phyloP scores from a whole-genome alignment of 352 stramenopile species.

The Vaucheria bursata region DNA sequence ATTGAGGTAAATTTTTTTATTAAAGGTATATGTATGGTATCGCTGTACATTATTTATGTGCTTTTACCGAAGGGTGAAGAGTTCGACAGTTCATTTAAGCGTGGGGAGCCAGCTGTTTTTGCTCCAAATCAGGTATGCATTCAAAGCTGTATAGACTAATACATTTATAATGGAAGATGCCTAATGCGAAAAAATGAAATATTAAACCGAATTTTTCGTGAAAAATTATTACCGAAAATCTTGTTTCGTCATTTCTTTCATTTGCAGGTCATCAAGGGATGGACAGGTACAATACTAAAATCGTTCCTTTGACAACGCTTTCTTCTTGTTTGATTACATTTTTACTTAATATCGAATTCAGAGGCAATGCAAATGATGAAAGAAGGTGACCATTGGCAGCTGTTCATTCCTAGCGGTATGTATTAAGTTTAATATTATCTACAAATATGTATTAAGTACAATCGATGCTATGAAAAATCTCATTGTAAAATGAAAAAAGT shows the following conservation, averaged over 20 bases:
- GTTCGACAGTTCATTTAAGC: conserved; percentile 91
- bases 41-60: background rate
- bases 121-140: conserved; percentile 76
- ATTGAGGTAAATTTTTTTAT: conserved; percentile 2
- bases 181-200: background rate
- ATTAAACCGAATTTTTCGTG: background rate
- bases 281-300: conserved; percentile 53
- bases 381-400: conserved; percentile 61
- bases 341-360: background rate
- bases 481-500: too few species aligned
- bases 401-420: conserved; percentile 69
- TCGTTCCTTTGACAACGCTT: background rate
- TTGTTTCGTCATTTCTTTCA: background rate
- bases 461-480: too few species aligned
- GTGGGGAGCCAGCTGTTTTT: conserved; percentile 84
- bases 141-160: too few species aligned
- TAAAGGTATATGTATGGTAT: background rate
- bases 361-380: conserved; percentile 77
- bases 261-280: conserved; percentile 63
- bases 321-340: background rate
- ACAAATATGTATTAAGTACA: background rate
- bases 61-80: conserved; percentile 71
- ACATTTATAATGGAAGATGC: too few species aligned
- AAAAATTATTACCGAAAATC: background rate
- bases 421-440: background rate